phyloP scores from a whole-genome alignment of 768 basidiomycete genomes.

The Leccinum rimulosum region DNA sequence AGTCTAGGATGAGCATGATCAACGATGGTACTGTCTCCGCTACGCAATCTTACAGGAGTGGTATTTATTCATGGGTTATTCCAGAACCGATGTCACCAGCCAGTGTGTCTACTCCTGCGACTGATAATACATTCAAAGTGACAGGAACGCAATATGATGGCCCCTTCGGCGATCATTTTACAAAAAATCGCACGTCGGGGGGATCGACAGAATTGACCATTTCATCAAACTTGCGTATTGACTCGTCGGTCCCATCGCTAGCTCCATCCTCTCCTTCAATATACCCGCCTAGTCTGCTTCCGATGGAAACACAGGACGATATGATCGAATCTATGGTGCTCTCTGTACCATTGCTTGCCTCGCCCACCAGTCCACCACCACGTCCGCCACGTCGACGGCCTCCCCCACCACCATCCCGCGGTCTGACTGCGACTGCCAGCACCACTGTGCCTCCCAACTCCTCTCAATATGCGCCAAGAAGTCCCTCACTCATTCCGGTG shows the following conservation, averaged over 20 bases:
- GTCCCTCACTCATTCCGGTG: slow-evolving; percentile 9
- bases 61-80: not conserved
- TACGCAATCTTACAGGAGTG: slow-evolving; percentile 2
- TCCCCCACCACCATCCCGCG: slow-evolving; percentile 12
- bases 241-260: slow-evolving; percentile 22
- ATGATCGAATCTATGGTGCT: slow-evolving; percentile 18
- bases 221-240: slow-evolving; percentile 18
- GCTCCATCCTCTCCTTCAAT: slow-evolving; percentile 50
- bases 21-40: slow-evolving; percentile 13
- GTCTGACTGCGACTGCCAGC: not conserved
- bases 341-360: not conserved
- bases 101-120: not conserved
- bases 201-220: slow-evolving; percentile 19
- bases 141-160: not conserved
- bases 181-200: slow-evolving; percentile 11
- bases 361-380: slow-evolving; percentile 9
- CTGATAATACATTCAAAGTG: not conserved
- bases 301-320: slow-evolving; percentile 17
- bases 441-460: slow-evolving; percentile 8
- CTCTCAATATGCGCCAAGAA: slow-evolving; percentile 30
- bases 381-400: slow-evolving; percentile 18
- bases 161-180: slow-evolving; percentile 1
- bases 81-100: not conserved
- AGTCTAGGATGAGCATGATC: slow-evolving; percentile 21
- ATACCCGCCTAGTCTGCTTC: slow-evolving; percentile 45